A percentile compares a stretch with the other conserved stretches of the same genome.
phyloP scores from a whole-genome alignment of 2,329 filamentous ascomycete genomes.

The Berkeleyomyces basicola region DNA sequence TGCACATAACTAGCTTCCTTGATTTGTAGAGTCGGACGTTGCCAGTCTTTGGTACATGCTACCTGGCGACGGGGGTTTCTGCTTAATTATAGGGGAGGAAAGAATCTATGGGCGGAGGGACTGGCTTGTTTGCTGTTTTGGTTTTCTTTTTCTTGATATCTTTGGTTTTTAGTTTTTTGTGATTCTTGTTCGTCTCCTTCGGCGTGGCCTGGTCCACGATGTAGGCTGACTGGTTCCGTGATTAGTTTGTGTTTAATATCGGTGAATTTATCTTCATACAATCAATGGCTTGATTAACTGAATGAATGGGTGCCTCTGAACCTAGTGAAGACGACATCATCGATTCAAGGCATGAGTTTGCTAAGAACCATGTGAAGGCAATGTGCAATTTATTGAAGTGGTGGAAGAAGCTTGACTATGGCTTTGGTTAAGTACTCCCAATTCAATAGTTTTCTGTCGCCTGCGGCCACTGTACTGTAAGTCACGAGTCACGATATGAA shows the following conservation, averaged over 20 bases:
- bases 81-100: background rate
- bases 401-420: background rate
- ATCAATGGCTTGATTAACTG: too few relatives aligned
- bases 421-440: background rate
- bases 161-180: background rate
- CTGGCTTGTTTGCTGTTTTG: background rate
- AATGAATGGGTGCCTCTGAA: too few relatives aligned
- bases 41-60: constrained; percentile 1
- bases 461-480: too few relatives aligned
- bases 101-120: background rate
- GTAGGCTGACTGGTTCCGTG: background rate
- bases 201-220: background rate
- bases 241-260: background rate
- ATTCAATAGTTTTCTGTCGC: background rate
- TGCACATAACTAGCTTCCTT: background rate
- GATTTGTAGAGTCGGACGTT: background rate
- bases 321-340: too few relatives aligned
- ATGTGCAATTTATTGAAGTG: background rate
- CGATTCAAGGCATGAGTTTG: too few relatives aligned
- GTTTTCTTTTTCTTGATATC: constrained; percentile 5
- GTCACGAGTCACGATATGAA: background rate
- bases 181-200: background rate
- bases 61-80: background rate
- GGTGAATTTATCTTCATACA: background rate
- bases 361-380: too few relatives aligned